A percentile compares a stretch with the other conserved stretches of the same genome.
Conservation (phyloP, 139 green algal genomes). For the Parachlorella kessleri region DNA sequence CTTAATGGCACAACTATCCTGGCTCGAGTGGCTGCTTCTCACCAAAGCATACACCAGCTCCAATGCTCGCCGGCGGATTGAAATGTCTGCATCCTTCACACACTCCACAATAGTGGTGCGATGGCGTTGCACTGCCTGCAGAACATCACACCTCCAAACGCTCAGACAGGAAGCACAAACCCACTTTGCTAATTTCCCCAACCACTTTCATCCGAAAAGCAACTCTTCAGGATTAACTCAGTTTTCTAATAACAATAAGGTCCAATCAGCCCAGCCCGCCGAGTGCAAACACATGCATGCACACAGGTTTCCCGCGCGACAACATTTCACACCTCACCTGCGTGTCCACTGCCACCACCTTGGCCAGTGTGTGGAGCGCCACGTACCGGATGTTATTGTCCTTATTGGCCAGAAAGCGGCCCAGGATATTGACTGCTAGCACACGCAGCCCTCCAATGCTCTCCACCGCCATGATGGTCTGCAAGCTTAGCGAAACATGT, state of each 20-base stretch:
- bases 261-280: no score
- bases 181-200: no score
- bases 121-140: slow-evolving; percentile 95
- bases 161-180: no score
- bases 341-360: slow-evolving; percentile 84
- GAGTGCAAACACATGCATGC: no score
- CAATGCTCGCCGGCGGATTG: slow-evolving; percentile 77
- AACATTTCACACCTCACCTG: no score
- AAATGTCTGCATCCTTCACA: slow-evolving; percentile 85
- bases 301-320: no score
- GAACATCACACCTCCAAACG: no score
- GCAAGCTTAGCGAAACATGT: no score
- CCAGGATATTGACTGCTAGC: slow-evolving; percentile 97
- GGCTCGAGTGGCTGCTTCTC: no score
- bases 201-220: no score
- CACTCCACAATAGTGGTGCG: slow-evolving; percentile 96
- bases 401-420: slow-evolving; percentile 73
- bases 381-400: slow-evolving; percentile 98
- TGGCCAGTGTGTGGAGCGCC: slow-evolving; percentile 92
- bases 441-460: slow-evolving; percentile 90
- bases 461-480: slow-evolving; percentile 95
- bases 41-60: slow-evolving; percentile 94
- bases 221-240: background rate
- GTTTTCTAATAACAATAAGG: background rate
- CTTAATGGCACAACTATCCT: no score